Evolutionary conservation across 768 basidiomycete species (phyloP), one percentile per base, ranked within the genome.

Genomic region (Boletus coccyginus): DNA sequence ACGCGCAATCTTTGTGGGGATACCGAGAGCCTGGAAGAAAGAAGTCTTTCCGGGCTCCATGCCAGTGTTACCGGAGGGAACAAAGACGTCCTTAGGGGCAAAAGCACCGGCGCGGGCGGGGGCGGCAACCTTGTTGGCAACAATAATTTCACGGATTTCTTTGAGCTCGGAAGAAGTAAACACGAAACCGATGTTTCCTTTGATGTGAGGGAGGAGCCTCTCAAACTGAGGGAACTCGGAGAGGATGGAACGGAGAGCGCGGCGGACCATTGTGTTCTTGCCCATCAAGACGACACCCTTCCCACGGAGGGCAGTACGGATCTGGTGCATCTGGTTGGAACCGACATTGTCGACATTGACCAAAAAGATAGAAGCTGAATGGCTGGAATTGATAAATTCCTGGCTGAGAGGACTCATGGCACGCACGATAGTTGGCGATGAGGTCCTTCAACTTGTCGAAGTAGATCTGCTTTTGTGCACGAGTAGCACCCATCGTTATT

Each of bases 21-120:
- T 95, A 80, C 90, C 88, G 71, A 99, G 88, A 55, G 97, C 97
- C 83, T 99, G 97, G 93, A 99, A 99, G 93, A 98, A 99, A 67
- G 97, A 97, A 59, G 97, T 99, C 84, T 99, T 99, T 70, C 96
- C 97, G 67, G 97, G 97, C 75, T 98, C 97, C 97, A 99, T 99
- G 76, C 95, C 95, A 53, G 97, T 99, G 87, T 98, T 98, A 58
- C 94, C 89, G 44, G 88, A 93, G 36, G 95, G 94, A 65, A 99
- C 90, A 58, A 77, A 78, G 69, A 98, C 96, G 67, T 98, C 88
- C 78, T 84, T 86, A 70, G 96, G 91, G 38, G 96, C 95, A 66
- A 86, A 84, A 36, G 96, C 96, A 83, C 95, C 96, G 61, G 97
- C 95, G 83, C 97, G 94, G 64, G 97, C 97, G 45, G 97, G 97